Conservation (phyloP, 805 yeast genomes). For the Pichia paraexigua region DNA sequence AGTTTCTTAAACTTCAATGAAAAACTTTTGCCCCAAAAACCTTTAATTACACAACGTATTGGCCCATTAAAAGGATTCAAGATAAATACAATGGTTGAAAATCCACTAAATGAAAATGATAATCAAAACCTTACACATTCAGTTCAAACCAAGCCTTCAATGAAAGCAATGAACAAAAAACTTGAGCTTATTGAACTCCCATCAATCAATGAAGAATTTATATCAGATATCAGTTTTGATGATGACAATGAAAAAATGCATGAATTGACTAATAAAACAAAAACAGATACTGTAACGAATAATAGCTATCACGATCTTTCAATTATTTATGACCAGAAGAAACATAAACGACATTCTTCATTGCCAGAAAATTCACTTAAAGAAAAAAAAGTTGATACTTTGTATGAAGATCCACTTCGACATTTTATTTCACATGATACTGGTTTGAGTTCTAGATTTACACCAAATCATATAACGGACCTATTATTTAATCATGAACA, state of each 20-base stretch:
- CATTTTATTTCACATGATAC: slow-evolving; percentile 28
- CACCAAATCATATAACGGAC: not conserved
- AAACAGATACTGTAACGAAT: not conserved
- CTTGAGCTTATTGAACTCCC: slow-evolving; percentile 8
- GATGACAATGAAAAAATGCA: not conserved
- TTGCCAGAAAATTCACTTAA: slow-evolving; percentile 18
- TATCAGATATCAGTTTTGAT: not conserved
- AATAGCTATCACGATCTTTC: not conserved
- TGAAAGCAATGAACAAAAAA: not conserved
- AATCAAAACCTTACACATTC: not conserved
- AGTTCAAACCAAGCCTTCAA: not conserved
- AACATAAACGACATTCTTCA: slow-evolving; percentile 15
- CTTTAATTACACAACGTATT: not conserved
- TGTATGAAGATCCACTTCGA: slow-evolving; percentile 16
- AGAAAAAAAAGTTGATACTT: not conserved
- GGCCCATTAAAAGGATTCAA: slow-evolving; percentile 7
- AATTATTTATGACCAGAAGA: not conserved
- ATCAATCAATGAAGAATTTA: slow-evolving; percentile 9
- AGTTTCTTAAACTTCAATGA: slow-evolving; percentile 20
- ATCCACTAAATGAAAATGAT: slow-evolving; percentile 1
- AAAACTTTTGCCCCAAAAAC: not conserved
- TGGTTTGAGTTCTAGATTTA: slow-evolving; percentile 15
- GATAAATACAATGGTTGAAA: slow-evolving; percentile 1
- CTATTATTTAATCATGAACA: not conserved
- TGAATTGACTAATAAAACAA: not conserved